Percentiles rank a stretch among this genome's conserved stretches.
phyloP scores from a whole-genome alignment of 2,329 filamentous ascomycete genomes.

The Fusarium subtropicale region DNA sequence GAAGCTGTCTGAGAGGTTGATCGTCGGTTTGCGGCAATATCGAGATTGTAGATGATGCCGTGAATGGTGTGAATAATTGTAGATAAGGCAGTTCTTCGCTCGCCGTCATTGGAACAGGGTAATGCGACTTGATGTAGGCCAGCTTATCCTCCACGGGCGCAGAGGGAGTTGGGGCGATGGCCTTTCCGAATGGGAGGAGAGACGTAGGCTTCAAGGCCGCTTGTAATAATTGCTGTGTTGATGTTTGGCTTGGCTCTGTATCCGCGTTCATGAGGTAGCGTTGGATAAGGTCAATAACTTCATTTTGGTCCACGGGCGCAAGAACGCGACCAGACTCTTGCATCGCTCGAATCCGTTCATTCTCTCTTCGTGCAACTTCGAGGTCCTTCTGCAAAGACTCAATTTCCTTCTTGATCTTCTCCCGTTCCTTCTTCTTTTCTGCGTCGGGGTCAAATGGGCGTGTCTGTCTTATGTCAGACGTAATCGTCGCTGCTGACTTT shows the following conservation, averaged over 20 bases:
- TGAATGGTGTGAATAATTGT: slow-evolving; percentile 76
- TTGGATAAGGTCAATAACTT: slow-evolving; percentile 56
- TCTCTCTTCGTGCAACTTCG: slow-evolving; percentile 67
- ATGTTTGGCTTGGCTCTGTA: slow-evolving; percentile 42
- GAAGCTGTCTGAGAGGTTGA: slow-evolving; percentile 61
- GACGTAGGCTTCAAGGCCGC: slow-evolving; percentile 63
- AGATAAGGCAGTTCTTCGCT: slow-evolving; percentile 76
- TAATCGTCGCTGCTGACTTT: neutral
- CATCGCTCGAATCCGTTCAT: slow-evolving; percentile 62
- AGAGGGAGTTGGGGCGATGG: slow-evolving; percentile 44
- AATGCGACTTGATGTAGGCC: slow-evolving; percentile 68
- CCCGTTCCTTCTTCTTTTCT: slow-evolving; percentile 64
- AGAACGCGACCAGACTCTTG: slow-evolving; percentile 55
- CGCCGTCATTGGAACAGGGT: slow-evolving; percentile 71
- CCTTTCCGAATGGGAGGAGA: slow-evolving; percentile 63
- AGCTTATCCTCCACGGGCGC: slow-evolving; percentile 47
- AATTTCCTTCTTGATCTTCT: slow-evolving; percentile 67
- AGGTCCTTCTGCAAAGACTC: slow-evolving; percentile 69
- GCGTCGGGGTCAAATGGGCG: slow-evolving; percentile 54
- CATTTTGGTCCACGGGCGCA: slow-evolving; percentile 51
- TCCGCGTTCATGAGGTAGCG: slow-evolving; percentile 55
- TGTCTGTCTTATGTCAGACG: slow-evolving; percentile 8
- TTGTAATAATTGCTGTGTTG: slow-evolving; percentile 59
- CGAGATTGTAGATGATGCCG: slow-evolving; percentile 66
- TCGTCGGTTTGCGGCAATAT: slow-evolving; percentile 54